Percentiles rank a stretch among this genome's conserved stretches.
Conservation (phyloP, 2,329 filamentous ascomycete species). For the Pseudocercospora fijiensis region DNA sequence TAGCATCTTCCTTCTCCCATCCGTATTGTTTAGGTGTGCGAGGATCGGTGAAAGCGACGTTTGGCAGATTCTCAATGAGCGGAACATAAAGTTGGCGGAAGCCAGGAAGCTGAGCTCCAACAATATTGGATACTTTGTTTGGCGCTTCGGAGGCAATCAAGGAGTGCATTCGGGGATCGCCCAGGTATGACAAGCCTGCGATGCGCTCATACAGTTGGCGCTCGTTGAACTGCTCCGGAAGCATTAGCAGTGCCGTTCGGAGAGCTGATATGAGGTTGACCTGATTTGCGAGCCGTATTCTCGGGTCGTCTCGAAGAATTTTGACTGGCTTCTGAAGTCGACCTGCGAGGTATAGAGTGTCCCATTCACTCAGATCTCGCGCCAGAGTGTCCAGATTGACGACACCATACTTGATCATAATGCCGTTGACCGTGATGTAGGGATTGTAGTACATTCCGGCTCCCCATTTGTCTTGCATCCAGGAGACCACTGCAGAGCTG, state of each 20-base stretch:
- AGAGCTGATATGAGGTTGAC: constrained; percentile 91
- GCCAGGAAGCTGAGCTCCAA: constrained; percentile 83
- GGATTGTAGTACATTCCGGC: constrained; percentile 98
- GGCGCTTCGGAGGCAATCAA: constrained; percentile 75
- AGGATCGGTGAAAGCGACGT: constrained; percentile 72
- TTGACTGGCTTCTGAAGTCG: constrained; percentile 97
- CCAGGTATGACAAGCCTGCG: constrained; percentile 87
- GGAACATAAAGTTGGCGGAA: constrained; percentile 91
- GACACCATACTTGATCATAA: constrained; percentile 95
- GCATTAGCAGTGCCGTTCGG: constrained; percentile 80
- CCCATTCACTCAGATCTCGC: constrained; percentile 82
- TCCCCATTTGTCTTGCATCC: constrained; percentile 82
- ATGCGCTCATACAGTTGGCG: constrained; percentile 87
- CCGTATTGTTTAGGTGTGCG: constrained; percentile 51
- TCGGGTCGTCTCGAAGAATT: constrained; percentile 90
- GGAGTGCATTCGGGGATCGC: constrained; percentile 85
- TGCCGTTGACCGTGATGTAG: constrained; percentile 90
- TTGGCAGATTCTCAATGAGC: constrained; percentile 84
- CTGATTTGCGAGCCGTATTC: constrained; percentile 90
- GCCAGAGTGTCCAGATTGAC: constrained; percentile 91
- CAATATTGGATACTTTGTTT: constrained; percentile 90
- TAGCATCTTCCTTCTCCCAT: constrained; percentile 42
- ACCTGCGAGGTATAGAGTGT: constrained; percentile 93
- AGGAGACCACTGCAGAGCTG: constrained; percentile 80
- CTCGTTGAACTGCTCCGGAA: constrained; percentile 83